Conservation (phyloP, 2,329 filamentous ascomycete genomes). For the Apiospora hydei region DNA sequence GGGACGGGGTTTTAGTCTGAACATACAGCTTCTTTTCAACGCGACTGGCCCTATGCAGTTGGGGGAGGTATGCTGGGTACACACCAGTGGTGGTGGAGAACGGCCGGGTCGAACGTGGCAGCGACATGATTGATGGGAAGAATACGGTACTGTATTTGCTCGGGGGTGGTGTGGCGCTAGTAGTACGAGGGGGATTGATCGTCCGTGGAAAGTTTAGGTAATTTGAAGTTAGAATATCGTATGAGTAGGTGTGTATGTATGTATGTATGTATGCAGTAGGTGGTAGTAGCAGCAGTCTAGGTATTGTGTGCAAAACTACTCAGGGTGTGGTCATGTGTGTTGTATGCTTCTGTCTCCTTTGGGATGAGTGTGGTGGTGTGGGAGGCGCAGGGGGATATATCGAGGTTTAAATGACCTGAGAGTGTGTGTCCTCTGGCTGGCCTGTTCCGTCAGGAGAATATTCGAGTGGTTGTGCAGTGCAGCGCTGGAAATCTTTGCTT, state of each 20-base stretch:
- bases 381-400: slow-evolving; percentile 7
- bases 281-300: background rate
- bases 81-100: slow-evolving; percentile 41
- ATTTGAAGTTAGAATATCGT: background rate
- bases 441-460: background rate
- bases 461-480: background rate
- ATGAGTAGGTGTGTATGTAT: background rate
- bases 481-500: background rate
- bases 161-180: slow-evolving; percentile 13
- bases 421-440: too few species aligned
- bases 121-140: background rate
- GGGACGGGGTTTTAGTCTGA: background rate
- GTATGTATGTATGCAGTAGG: background rate
- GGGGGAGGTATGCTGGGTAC: slow-evolving; percentile 40
- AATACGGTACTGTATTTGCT: background rate
- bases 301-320: slow-evolving; percentile 1
- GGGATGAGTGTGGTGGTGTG: background rate
- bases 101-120: slow-evolving; percentile 28
- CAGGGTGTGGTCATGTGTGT: background rate
- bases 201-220: slow-evolving; percentile 9
- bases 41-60: slow-evolving; percentile 38
- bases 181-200: background rate
- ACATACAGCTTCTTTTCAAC: slow-evolving; percentile 38
- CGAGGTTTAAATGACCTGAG: background rate
- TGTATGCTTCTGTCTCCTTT: background rate